A percentile compares a stretch with the other conserved stretches of the same genome.
Evolutionary conservation across 768 basidiomycete genomes (phyloP).

Genomic region (Pleurotus tuoliensis): DNA sequence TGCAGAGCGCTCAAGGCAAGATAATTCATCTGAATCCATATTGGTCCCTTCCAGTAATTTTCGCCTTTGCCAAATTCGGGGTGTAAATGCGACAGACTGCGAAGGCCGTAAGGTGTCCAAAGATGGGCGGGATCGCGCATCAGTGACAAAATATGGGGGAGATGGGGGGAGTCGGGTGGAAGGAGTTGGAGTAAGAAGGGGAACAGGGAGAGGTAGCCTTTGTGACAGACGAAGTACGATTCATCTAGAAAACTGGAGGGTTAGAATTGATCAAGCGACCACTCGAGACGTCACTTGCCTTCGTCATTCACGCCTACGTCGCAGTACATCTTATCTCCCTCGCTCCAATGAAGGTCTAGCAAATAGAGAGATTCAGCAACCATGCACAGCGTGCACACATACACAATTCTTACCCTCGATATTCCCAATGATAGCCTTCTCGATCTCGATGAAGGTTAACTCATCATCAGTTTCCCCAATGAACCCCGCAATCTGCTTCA

Average conservation of each 20-base stretch:
- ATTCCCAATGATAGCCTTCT: conserved; percentile 77
- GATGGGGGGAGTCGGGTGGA: conserved; percentile 69
- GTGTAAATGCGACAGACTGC: conserved; percentile 84
- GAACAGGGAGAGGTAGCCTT: conserved; percentile 92
- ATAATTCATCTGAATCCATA: conserved; percentile 99
- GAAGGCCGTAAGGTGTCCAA: conserved; percentile 89
- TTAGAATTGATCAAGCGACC: background rate
- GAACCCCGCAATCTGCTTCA: conserved; percentile 86
- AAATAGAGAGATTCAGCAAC: background rate
- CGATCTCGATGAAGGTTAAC: conserved; percentile 70
- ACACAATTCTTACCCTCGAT: conserved; percentile 62
- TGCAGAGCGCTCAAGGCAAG: conserved; percentile 76
- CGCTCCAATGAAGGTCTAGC: conserved; percentile 90
- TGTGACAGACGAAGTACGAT: conserved; percentile 86
- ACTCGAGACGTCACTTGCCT: conserved; percentile 40
- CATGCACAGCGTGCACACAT: background rate
- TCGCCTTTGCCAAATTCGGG: conserved; percentile 90
- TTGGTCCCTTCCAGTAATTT: conserved; percentile 96
- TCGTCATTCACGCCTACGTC: conserved; percentile 83
- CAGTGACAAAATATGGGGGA: conserved; percentile 78
- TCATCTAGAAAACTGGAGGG: conserved; percentile 56
- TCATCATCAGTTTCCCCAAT: conserved; percentile 84
- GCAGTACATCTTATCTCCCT: conserved; percentile 89
- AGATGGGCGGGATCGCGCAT: conserved; percentile 78
- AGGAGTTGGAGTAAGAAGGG: conserved; percentile 86